Percentiles rank a stretch among this genome's conserved stretches.
These are phyloP conservation scores for Ensete ventricosum DNA, from an alignment of 176 grass and related monocot genomes.

Conservation along the genomic window DNA sequence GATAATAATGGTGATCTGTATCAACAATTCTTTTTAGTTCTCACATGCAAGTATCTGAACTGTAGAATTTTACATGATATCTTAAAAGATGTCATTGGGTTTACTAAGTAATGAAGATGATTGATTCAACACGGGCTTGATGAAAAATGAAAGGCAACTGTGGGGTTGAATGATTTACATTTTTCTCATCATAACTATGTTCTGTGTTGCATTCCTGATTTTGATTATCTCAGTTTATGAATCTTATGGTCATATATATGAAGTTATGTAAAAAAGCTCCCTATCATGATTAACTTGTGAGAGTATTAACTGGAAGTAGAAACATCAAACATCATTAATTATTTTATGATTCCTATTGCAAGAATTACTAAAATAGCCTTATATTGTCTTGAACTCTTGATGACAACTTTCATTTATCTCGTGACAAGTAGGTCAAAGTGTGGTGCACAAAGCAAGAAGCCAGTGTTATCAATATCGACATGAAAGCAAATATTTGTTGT, in stretches of 20 bases:
- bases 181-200: too few species aligned
- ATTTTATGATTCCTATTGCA: neutral
- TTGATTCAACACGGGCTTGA: neutral
- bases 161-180: too few species aligned
- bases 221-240: too few species aligned
- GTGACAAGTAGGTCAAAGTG: constrained; percentile 69
- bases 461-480: constrained; percentile 94
- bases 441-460: constrained; percentile 99
- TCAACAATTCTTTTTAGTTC: neutral
- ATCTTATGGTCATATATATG: too few species aligned
- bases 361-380: neutral
- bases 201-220: too few species aligned
- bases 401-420: neutral
- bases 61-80: neutral
- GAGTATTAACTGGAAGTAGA: neutral
- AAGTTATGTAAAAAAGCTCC: too few species aligned
- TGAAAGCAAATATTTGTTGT: constrained; percentile 99
- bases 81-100: neutral
- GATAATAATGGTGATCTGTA: neutral
- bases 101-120: neutral
- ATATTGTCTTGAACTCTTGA: neutral
- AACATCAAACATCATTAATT: neutral
- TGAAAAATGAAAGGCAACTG: neutral
- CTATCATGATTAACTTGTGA: neutral
- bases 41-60: neutral